Evolutionary conservation across 768 basidiomycete genomes (phyloP), one percentile per base, ranked within the genome.

Genomic region (Mycena vitilis): DNA sequence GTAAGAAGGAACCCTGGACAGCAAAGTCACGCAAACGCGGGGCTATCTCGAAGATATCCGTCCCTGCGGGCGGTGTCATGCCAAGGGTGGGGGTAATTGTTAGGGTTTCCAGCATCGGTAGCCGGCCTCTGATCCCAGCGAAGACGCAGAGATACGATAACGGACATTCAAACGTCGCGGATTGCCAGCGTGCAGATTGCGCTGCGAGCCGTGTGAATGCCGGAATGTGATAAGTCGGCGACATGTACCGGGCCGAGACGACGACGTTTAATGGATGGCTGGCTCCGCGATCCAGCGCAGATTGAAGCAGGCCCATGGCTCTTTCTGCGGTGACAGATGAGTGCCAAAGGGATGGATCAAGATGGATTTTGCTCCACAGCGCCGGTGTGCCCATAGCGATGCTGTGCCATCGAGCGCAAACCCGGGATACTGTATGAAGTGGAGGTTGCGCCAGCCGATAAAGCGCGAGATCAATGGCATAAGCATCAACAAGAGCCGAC

Each of bases 191-290:
- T 34, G n/a, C n/a, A 5, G 47, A 60, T 25, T 60, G 45, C 40
- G 23, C 13, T 9, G 48, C 47, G 6, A 51, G 34, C 10, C 49
- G 48, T 7, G n/a, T n/a, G 47, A 48, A 36, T 22, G 60, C 36
- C 10, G 48, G 36, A 12, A n/a, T 6, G 13, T 49, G 36, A n/a
- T n/a, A 20, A 10, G n/a, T 6, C 44, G 18, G 16, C 11, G 44
- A 45, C 18, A 16, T 45, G 44, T 45, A 18, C 11, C 13, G 44
- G 16, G 18, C 18, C 30, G 30, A 30, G 3, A 30, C 30, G 30
- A 30, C 30, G 30, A 45, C 44, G 3, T 8, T 61, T 70, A 80
- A 80, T n/a, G 74, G 48, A 15, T 5, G 4, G 22, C 25, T 78
- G 18, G 34, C 53, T 2, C 53, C 37, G 16, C 53, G 53, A 12